Base-by-base conservation (phyloP, 768 basidiomycete genomes). In the Dioszegia hungarica region DNA sequence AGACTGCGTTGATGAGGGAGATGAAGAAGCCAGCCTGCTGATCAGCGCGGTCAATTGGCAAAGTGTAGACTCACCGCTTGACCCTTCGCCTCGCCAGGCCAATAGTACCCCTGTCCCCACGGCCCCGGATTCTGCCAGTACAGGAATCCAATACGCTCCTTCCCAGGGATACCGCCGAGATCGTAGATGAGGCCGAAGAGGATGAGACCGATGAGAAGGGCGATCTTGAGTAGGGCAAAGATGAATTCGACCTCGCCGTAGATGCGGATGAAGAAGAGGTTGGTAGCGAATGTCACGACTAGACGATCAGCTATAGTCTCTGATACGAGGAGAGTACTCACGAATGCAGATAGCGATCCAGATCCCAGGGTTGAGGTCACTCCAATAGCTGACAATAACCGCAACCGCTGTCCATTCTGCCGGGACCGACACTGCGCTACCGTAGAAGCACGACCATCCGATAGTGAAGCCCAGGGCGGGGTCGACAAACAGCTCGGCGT, bases 231-330 rank as follows among this genome's bases (percentile, higher is more conserved):
- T 20, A 53, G 24, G 14, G 65, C 52, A 17, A 40, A 54, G 43
- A 49, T 27, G 36, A 67, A 41, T 41, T 63, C 62, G 39, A 52
- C 47, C 53, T 64, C 65, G n/a, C 61, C 61, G 41, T 60, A 62
- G 49, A 57, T 59, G 24, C 63, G 55, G 38, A 67, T 54, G 25
- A 54, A 38, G 44, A 48, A 66, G 61, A 66, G 31, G 79, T 81
- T 81, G 56, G 79, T 75, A 28, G 68, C 61, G 12, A 78, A 58
- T 66, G 77, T 77, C 14, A 79, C 61, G 48, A 73, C 59, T 47
- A 20, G 37, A 17, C 11, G 44, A 22, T 37, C 27, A 59, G 61
- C 52, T 4, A n/a, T n/a, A 34, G 24, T 17, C 29, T 15, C 10
- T 22, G 14, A 33, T 52, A 33, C 22, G 28, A 33, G 49, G 31